These are phyloP conservation scores for Neurospora africana DNA, from an alignment of 495 filamentous ascomycete genomes.

Conservation along the genomic window DNA sequence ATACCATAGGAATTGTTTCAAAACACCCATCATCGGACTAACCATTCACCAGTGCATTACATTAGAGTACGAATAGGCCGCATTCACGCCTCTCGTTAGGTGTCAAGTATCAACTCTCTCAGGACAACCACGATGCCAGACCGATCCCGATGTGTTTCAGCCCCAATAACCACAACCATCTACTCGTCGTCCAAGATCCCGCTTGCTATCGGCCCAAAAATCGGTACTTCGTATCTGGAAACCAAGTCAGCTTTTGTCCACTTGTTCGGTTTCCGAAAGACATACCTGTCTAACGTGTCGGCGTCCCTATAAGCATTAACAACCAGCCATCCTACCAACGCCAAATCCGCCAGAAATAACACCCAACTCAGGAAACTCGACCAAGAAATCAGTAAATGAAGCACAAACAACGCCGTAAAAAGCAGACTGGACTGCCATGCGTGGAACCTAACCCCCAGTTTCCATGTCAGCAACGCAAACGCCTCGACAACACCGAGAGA, in stretches of 20 bases:
- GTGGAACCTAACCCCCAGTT: constrained; percentile 56
- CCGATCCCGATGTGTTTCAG: background rate
- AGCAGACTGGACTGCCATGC: constrained; percentile 89
- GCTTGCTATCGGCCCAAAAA: constrained; percentile 76
- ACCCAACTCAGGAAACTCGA: constrained; percentile 75
- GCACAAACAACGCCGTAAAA: constrained; percentile 72
- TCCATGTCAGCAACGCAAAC: background rate
- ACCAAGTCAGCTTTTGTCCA: constrained; percentile 1
- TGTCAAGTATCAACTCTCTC: background rate
- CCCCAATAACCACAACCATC: background rate
- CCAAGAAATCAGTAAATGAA: constrained; percentile 82
- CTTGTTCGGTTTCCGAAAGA: background rate
- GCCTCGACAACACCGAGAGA: background rate
- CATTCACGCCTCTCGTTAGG: background rate
- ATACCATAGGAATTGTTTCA: background rate
- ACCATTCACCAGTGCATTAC: background rate
- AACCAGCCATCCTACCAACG: constrained; percentile 65
- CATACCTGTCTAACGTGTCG: constrained; percentile 74
- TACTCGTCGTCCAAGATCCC: constrained; percentile 89
- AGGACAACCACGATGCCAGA: background rate
- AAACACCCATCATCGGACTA: background rate
- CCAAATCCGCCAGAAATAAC: constrained; percentile 63
- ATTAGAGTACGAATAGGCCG: background rate
- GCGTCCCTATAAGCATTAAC: constrained; percentile 79
- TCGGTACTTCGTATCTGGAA: constrained; percentile 66